These are phyloP conservation scores for Plasmodium vinckei DNA, from an alignment of 169 alveolate species.

Conservation along the genomic window DNA sequence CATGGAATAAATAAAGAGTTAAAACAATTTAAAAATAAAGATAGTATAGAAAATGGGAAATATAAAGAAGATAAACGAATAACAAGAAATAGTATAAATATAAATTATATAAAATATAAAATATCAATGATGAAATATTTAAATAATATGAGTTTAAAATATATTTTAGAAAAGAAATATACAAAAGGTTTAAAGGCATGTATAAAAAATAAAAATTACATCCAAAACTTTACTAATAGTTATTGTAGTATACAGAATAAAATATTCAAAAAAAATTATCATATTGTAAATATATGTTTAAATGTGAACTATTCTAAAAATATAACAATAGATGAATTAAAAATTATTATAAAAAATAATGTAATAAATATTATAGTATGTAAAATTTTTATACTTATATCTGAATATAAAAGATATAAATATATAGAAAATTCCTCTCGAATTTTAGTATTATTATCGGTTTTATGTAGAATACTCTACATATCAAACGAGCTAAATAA, in stretches of 20 bases:
- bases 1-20: constrained; percentile 49
- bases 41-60: not conserved
- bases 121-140: constrained; percentile 35
- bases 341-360: constrained; percentile 30
- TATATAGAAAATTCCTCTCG: constrained; percentile 58
- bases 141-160: constrained; percentile 16
- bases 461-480: constrained; percentile 23
- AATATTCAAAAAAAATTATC: constrained; percentile 8
- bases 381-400: constrained; percentile 32
- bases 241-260: constrained; percentile 36
- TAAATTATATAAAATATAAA: constrained; percentile 53
- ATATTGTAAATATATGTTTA: constrained; percentile 16
- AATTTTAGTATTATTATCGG: constrained; percentile 16
- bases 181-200: constrained; percentile 51
- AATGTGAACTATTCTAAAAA: constrained; percentile 1
- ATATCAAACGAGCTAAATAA: not conserved
- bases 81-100: constrained; percentile 24
- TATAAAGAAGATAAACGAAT: not conserved
- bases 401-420: constrained; percentile 46
- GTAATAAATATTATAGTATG: constrained; percentile 47
- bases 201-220: constrained; percentile 21
- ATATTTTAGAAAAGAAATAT: constrained; percentile 52
- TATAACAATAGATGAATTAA: constrained; percentile 46
- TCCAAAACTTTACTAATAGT: constrained; percentile 35
- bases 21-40: constrained; percentile 46